phyloP scores from a whole-genome alignment of 2,329 filamentous ascomycete genomes.

The Metarhizium robertsii region DNA sequence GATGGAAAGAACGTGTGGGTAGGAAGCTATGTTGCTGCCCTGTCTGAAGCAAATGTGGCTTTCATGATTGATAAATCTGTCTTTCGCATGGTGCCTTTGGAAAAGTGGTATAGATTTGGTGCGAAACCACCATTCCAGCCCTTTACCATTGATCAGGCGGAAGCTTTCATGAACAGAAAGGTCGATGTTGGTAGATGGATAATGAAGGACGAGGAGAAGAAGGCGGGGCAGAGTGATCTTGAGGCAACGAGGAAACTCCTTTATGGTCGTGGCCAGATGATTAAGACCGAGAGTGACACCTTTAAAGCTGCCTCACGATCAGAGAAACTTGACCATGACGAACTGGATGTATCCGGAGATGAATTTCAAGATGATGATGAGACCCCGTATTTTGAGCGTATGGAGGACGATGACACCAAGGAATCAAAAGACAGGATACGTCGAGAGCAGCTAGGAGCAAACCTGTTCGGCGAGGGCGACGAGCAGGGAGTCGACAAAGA shows the following conservation, averaged over 20 bases:
- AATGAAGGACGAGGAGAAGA: constrained; percentile 57
- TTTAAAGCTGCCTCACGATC: constrained; percentile 50
- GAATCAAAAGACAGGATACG: constrained; percentile 64
- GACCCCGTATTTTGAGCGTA: constrained; percentile 61
- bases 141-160: constrained; percentile 74
- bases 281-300: constrained; percentile 61
- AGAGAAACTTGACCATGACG: constrained; percentile 62
- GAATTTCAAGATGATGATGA: constrained; percentile 89
- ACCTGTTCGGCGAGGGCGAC: constrained; percentile 63
- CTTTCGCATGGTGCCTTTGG: constrained; percentile 81
- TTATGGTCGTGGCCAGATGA: constrained; percentile 42
- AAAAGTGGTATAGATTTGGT: constrained; percentile 91
- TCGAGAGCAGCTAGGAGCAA: constrained; percentile 76
- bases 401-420: constrained; percentile 74
- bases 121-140: constrained; percentile 71
- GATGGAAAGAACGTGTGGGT: constrained; percentile 94
- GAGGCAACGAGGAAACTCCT: constrained; percentile 47
- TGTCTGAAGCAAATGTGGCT: constrained; percentile 79
- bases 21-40: constrained; percentile 78
- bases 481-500: constrained; percentile 68
- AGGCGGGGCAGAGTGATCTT: constrained; percentile 45
- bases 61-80: constrained; percentile 59
- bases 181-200: constrained; percentile 72
- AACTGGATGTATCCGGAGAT: constrained; percentile 57
- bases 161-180: constrained; percentile 74